Evolutionary conservation across 148 eudicot genomes (phyloP), one percentile per base, ranked within the genome.

Genomic region (Camellia sinensis): DNA sequence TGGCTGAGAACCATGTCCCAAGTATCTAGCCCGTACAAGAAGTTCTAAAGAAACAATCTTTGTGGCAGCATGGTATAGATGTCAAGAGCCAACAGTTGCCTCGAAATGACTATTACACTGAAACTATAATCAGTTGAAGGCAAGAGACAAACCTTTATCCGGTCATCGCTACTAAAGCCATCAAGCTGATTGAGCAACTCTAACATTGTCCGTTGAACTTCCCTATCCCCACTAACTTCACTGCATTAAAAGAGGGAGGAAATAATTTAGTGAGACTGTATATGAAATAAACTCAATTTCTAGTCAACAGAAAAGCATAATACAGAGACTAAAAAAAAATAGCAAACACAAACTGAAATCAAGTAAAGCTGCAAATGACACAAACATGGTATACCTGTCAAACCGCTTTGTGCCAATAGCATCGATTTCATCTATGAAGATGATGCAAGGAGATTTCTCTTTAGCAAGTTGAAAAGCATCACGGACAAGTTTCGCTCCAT

Each of bases 381-480:
- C 19, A 73, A 69, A 63, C 44, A 29, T 29, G 37, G 74, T 2
- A 14, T 86, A 91, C 97, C 97, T 93, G 71, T 94, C 99, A 85
- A 96, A 97, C 75, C 99, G 92, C 87, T 92, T 94, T 73, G 99
- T 97, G 63, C 98, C 99, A 73, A 97, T 97, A 82, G 99, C 99
- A 89, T 97, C 99, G 80, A 97, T 94, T 83, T 97, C 99, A 85
- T 97, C 98, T 77, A 97, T 92, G 63, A 97, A 97, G 70, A 97
- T 92, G 82, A 97, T 97, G 89, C 95, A 92, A 78, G 99, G 99
- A 73, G 97, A 87, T 79, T 94, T 97, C 82, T 97, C 99, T 80
- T 97, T 96, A 11, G 98, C 99, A 75, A 97, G 98, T 79, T 90
- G 95, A 83, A 97, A 94, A 74, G 98, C 99, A 86, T 97, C 98